phyloP scores from a whole-genome alignment of 257 asterid species.

The Scutellaria barbata region DNA sequence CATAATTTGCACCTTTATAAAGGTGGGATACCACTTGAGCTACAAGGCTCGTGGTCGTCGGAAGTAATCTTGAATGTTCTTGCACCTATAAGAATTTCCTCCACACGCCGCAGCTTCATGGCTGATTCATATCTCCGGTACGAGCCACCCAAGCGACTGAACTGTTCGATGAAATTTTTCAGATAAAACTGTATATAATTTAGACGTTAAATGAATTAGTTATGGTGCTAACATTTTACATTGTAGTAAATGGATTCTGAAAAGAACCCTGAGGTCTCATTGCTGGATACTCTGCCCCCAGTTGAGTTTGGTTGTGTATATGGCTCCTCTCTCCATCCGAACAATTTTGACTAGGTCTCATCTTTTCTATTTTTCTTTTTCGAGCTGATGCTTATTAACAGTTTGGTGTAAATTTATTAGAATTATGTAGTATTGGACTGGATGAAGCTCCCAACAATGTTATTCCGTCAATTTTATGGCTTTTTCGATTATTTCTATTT shows the following conservation, averaged over 20 bases:
- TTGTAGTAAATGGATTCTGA: constrained; percentile 48
- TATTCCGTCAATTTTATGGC: neutral
- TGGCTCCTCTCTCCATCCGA: constrained; percentile 90
- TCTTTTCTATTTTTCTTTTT: neutral
- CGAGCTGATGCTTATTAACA: neutral
- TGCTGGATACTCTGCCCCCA: constrained; percentile 74
- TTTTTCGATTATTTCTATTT: neutral
- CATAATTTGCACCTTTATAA: no score
- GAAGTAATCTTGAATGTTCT: no score
- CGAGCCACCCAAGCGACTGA: no score
- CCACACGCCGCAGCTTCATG: no score
- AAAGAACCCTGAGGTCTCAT: constrained; percentile 41
- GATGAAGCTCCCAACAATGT: neutral
- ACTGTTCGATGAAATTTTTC: no score
- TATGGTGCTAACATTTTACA: constrained; percentile 21
- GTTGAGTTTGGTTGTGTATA: constrained; percentile 80
- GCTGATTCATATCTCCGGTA: no score
- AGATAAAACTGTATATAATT: no score
- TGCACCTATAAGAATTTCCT: no score
- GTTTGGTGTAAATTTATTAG: neutral
- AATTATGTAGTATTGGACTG: neutral
- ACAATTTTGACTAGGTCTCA: constrained; percentile 70
- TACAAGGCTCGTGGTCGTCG: no score
- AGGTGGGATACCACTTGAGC: no score
- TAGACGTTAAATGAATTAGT: neutral